Base-by-base conservation (phyloP, 1,139 yeast species). In the Nadsonia starkeyi-henricii region DNA sequence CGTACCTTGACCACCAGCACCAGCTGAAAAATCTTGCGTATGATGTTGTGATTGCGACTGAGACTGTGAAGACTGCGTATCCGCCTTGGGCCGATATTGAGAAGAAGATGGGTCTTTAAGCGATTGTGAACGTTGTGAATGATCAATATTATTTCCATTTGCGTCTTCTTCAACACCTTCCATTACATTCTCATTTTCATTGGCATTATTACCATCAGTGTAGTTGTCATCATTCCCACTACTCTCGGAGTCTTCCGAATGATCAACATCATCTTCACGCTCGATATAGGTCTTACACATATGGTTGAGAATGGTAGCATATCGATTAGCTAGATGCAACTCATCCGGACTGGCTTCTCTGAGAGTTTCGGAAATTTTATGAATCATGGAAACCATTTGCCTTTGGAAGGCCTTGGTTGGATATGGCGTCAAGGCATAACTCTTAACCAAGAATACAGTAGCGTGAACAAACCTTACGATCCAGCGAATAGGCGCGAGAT, bases 401-500 rank as follows among this genome's bases (percentile, higher is more conserved):
- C 79, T 85, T 7, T 77, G 73, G 41, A 60, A 59, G 51, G 72
- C 77, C 50, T 67, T 69, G n/a, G 72, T 56, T 17, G 44, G 44
- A 42, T 64, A 63, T 26, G 60, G 55, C 7, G 66, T 58, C 21
- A 63, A 56, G 47, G 63, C 55, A 17, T 83, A 81, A 59, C 94
- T 84, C 62, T 88, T 88, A 12, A 89, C 94, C 49, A 89, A 75
- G 61, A 88, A 89, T 1, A 95, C 93, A 5, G 86, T 89, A 0
- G 96, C 88, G 57, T 93, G 76, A n/a, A 89, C 89, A 39, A 86
- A 79, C 51, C 95, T 71, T 1, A 88, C 83, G 3, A 84, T 79
- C 95, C 96, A 88, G 54, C 96, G 70, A 15, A 86, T 89, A 0
- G 97, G 96, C 79, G 89, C 85, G 59, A 75, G 83, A 52, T 80